Evolutionary conservation across 805 yeast species (phyloP), one percentile per base, ranked within the genome.

Genomic region (Myxozyma vanderwaltii): DNA sequence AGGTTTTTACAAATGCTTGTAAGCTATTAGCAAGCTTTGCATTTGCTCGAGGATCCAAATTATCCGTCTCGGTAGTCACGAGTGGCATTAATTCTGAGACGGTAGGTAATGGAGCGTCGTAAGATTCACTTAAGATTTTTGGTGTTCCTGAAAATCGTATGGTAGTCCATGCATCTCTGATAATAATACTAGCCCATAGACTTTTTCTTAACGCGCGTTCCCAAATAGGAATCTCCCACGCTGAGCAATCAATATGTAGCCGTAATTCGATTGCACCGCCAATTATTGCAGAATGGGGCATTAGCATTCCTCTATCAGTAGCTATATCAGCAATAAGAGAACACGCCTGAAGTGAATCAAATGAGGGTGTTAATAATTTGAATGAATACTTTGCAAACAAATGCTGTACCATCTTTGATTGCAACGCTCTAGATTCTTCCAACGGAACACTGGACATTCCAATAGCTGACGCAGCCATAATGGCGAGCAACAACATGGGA

Each of bases 191-290:
- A 96, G 97, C 91, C 2, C 96, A 96, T 51, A 91, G 73, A 59
- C 97, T 77, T 66, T 89, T 82, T 53, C 98, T 78, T 47, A 91
- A 75, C 4, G 95, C 92, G 51, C 96, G 79, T 70, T 91, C 98
- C 98, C 98, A 92, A 66, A 85, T 84, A 0, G 98, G 97, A 33
- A 91, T 74, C 68, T 88, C 85, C 98, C 98, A 91, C 63, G 81
- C 82, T 59, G 86, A 85, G 70, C 98, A 92, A 69, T 91, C 92
- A 10, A 89, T 77, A 0, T 96, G 96, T 10, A 91, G 75, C 0
- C 97, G 97, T 24, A 91, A 74, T 66, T 92, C 96, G 72, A 90
- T 96, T 0, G 96, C 86, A 19, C 90, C 75, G 0, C 96, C 86
- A 3, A 89, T 92, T 24, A 91, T 89, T 65, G 59, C 45, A 4